phyloP scores from a whole-genome alignment of 306 rosid species.

The Ochetophila trinervis region DNA sequence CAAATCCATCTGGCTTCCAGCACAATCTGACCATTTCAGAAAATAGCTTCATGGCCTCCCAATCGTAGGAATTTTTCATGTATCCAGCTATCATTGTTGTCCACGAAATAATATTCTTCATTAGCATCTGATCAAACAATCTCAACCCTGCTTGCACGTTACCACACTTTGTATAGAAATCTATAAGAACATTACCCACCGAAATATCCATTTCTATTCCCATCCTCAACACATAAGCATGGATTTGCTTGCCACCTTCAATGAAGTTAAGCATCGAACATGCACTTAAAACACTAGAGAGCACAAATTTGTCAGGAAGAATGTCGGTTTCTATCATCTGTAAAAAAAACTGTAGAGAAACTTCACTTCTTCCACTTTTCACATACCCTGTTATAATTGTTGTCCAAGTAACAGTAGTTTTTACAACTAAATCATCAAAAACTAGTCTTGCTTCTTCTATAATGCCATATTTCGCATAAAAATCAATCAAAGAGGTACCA shows the following conservation, averaged over 20 bases:
- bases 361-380: constrained; percentile 63
- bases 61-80: constrained; percentile 75
- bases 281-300: constrained; percentile 76
- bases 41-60: constrained; percentile 61
- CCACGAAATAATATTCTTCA: constrained; percentile 73
- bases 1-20: constrained; percentile 70
- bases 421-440: constrained; percentile 54
- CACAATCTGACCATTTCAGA: constrained; percentile 58
- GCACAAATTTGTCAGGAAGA: constrained; percentile 61
- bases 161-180: constrained; percentile 75
- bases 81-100: constrained; percentile 89
- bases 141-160: constrained; percentile 49
- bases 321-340: constrained; percentile 54
- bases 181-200: constrained; percentile 64
- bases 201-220: constrained; percentile 64
- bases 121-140: constrained; percentile 46
- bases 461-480: constrained; percentile 55
- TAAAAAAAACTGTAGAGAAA: constrained; percentile 57
- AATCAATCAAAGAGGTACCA: constrained; percentile 74
- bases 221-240: constrained; percentile 63
- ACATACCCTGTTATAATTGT: constrained; percentile 65
- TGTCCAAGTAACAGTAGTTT: constrained; percentile 72
- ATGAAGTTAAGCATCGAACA: constrained; percentile 64
- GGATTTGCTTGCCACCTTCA: constrained; percentile 79
- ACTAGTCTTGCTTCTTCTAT: constrained; percentile 59